phyloP scores from a whole-genome alignment of 129 eudicot species.

The Flaveria robusta region DNA sequence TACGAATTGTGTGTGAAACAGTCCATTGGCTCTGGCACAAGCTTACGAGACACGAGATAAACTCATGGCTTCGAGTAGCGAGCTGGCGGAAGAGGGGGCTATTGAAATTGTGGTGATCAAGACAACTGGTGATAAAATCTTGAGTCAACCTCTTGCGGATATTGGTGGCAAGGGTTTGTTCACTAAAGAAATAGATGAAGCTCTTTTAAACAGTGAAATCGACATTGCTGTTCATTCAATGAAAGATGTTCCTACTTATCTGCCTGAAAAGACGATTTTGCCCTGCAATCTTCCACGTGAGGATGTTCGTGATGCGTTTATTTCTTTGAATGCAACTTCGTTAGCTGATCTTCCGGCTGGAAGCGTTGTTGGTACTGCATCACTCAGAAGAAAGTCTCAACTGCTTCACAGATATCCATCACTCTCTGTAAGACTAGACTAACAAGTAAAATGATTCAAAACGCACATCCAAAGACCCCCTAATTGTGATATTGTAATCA shows the following conservation, averaged over 20 bases:
- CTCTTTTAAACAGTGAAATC: slow-evolving; percentile 74
- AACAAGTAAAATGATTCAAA: background rate
- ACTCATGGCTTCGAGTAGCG: slow-evolving; percentile 68
- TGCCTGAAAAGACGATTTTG: slow-evolving; percentile 81
- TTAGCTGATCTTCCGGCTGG: slow-evolving; percentile 86
- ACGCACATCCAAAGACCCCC: background rate
- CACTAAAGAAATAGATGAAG: slow-evolving; percentile 96
- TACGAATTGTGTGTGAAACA: slow-evolving; percentile 52
- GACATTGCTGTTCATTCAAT: slow-evolving; percentile 99
- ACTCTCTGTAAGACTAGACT: slow-evolving; percentile 52
- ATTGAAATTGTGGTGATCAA: slow-evolving; percentile 83
- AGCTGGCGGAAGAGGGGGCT: slow-evolving; percentile 93
- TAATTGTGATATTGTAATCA: background rate
- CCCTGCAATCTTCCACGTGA: slow-evolving; percentile 97
- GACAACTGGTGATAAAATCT: slow-evolving; percentile 90
- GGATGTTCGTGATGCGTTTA: slow-evolving; percentile 96
- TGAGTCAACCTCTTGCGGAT: slow-evolving; percentile 91
- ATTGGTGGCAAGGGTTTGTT: slow-evolving; percentile 97
- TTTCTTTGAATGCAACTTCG: slow-evolving; percentile 67
- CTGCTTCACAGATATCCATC: slow-evolving; percentile 84
- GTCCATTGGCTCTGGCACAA: slow-evolving; percentile 97
- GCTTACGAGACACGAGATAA: slow-evolving; percentile 86
- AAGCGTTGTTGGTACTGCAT: slow-evolving; percentile 87
- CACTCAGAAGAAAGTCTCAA: slow-evolving; percentile 91
- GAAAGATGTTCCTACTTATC: slow-evolving; percentile 97